Percentiles rank a stretch among this genome's conserved stretches.
Conservation (phyloP, 2,329 filamentous ascomycete genomes). For the Verticillium isaacii region DNA sequence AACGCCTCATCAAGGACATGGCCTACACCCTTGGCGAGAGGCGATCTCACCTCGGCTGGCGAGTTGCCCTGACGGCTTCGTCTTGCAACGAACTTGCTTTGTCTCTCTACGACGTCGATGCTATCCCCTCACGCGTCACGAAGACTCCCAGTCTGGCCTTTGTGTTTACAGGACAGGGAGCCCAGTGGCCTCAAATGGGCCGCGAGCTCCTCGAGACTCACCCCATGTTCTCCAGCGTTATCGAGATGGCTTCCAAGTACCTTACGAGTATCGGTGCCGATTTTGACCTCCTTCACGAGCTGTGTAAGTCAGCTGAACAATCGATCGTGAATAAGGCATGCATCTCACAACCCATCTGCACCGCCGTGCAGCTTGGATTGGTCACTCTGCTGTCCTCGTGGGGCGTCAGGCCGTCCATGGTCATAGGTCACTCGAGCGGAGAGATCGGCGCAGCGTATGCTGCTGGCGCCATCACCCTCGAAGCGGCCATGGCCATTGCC, state of each 20-base stretch:
- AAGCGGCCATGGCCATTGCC: slow-evolving; percentile 25
- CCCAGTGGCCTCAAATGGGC: slow-evolving; percentile 39
- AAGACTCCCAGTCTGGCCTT: slow-evolving; percentile 6
- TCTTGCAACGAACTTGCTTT: too few relatives aligned
- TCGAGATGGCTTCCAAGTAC: too few relatives aligned
- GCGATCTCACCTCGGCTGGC: too few relatives aligned
- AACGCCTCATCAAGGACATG: too few relatives aligned
- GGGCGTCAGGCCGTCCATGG: slow-evolving; percentile 21
- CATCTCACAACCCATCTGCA: slow-evolving; percentile 44
- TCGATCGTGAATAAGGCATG: neutral
- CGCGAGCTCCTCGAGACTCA: slow-evolving; percentile 17
- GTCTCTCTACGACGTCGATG: too few relatives aligned
- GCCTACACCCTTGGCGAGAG: too few relatives aligned
- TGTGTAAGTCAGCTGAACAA: too few relatives aligned
- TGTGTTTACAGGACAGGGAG: slow-evolving; percentile 40
- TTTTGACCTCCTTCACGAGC: too few relatives aligned
- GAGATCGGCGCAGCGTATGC: slow-evolving; percentile 36
- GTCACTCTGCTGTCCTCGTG: slow-evolving; percentile 26
- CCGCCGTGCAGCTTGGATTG: slow-evolving; percentile 46
- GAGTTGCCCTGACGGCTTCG: too few relatives aligned
- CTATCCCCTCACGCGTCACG: too few relatives aligned
- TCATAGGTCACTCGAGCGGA: slow-evolving; percentile 32
- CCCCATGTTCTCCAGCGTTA: neutral
- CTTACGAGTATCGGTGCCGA: neutral
- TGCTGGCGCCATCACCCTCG: slow-evolving; percentile 18